Evolutionary conservation across 441 rosid species (phyloP), one percentile per base, ranked within the genome.

Genomic region (Omphalea diandra): DNA sequence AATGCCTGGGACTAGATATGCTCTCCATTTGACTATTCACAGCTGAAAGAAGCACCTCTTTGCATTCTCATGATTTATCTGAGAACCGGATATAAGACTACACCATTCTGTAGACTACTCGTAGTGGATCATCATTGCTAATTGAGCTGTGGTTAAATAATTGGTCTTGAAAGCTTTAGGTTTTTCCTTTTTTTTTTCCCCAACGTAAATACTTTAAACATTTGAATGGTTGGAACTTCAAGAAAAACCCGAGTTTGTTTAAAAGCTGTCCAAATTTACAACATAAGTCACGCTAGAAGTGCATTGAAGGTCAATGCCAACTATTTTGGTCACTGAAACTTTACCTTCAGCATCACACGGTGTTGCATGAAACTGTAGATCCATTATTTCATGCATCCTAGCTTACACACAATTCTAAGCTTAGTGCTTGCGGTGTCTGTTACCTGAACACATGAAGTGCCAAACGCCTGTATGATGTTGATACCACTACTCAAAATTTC

Each of bases 201-300:
- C 22, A 7, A 17, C 27, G 26, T 38, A 22, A 33, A n/a, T 36
- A 18, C 12, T 14, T 22, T 20, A 7, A 58, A 61, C 4, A 20
- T 26, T 3, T 40, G 27, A 12, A 18, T 32, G 22, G 33, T 7
- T 26, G 29, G 33, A 62, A 62, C 20, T 40, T 55, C 0, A 40
- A 53, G 3, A 8, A 26, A 15, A 35, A 35, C 17, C 36, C 22
- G 14, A 52, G 33, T 27, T 67, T 8, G 15, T 67, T 26, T 7
- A 15, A 27, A 50, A 40, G 18, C 33, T 33, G 49, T 35, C 70
- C 7, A 67, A 62, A 66, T 49, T 67, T 53, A 53, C 50, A 36
- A 36, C 43, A 11, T 24, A 66, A 22, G 8, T 11, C 31, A 27
- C 26, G 29, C 1, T 15, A 14, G 12, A 53, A 10, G 14, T 40